Base-by-base conservation (phyloP, 176 grass and related monocot genomes). In the Phragmites australis region DNA sequence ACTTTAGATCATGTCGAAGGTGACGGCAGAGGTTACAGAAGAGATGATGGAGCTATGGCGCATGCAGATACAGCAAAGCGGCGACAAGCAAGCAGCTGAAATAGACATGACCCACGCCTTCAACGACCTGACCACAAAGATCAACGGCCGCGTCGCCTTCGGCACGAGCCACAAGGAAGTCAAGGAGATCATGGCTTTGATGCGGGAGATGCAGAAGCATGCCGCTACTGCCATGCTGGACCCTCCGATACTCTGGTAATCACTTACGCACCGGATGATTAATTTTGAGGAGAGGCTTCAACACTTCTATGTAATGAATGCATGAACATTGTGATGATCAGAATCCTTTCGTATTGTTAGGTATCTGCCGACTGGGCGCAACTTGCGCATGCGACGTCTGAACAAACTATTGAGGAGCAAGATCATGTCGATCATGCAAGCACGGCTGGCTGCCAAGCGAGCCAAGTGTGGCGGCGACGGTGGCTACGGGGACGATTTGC, bases 51-150 rank as follows among this genome's bases (percentile, higher is more conserved):
- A 11, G 37, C 32, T 16, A 32, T 85, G 75, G 83, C 60, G 67
- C 19, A 39, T 8, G 34, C 23, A 54, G n/a, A 54, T 79, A 9
- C 16, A 22, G 21, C 32, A 54, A 9, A 52, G 1, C 22, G 51
- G 34, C 39, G 22, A 8, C 12, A 27, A 71, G 32, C 74, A 70
- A 11, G 29, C 59, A 3, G 72, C 63, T 0, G 84, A 90, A 65
- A 57, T 84, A 6, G 91, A 93, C 26, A 21, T 89, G 59, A 55
- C 64, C 26, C 46, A 25, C 37, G 70, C 77, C 70, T 78, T 89
- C 23, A 58, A 81, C n/a, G 86, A 93, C 53, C n/a, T 93, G 32
- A 85, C 81, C 16, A 31, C 78, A 1, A 73, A 84, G 55, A 43
- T 82, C 8, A 93, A 85, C 44, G 74, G 67, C 34, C 86, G 25